A percentile compares a stretch with the other conserved stretches of the same genome.
These are phyloP conservation scores for Malassezia arunalokei DNA, from an alignment of 1,284 basidiomycete genomes.

Conservation along the genomic window DNA sequence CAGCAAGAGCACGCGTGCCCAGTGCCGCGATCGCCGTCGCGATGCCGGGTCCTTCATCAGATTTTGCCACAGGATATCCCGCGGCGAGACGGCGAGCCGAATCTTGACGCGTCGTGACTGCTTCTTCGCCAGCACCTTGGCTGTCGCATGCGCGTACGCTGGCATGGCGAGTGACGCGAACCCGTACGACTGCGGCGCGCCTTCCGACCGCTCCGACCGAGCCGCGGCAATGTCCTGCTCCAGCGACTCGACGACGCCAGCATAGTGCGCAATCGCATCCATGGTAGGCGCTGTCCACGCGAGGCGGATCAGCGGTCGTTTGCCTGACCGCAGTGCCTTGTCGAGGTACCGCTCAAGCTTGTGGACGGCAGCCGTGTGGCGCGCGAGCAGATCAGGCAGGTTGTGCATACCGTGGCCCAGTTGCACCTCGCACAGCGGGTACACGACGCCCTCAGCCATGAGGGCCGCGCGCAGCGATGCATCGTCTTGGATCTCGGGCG, in stretches of 20 bases:
- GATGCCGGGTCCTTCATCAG: constrained; percentile 23
- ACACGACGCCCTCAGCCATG: constrained; percentile 54
- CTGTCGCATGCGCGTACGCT: constrained; percentile 39
- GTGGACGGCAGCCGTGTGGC: constrained; percentile 71
- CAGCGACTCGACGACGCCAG: constrained; percentile 30
- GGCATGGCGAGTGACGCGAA: constrained; percentile 41
- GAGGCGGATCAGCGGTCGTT: constrained; percentile 49
- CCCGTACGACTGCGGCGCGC: constrained; percentile 37
- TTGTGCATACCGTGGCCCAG: constrained; percentile 63
- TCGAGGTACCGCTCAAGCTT: constrained; percentile 73
- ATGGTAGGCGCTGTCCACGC: constrained; percentile 55
- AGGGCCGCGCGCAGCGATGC: constrained; percentile 57
- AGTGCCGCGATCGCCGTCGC: constrained; percentile 23
- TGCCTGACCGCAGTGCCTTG: constrained; percentile 5
- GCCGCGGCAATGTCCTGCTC: constrained; percentile 48
- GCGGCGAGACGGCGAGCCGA: constrained; percentile 30
- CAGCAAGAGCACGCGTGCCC: constrained; percentile 29
- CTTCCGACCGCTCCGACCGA: constrained; percentile 31
- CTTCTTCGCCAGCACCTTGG: constrained; percentile 25
- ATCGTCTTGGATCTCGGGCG: constrained; percentile 60
- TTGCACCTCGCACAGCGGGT: constrained; percentile 70
- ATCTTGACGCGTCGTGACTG: constrained; percentile 27
- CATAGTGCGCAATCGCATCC: constrained; percentile 38
- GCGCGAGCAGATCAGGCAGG: constrained; percentile 65
- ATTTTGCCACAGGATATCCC: constrained; percentile 43